Conservation (phyloP, 1,284 basidiomycete species). For the Cryptococcus sp. region DNA sequence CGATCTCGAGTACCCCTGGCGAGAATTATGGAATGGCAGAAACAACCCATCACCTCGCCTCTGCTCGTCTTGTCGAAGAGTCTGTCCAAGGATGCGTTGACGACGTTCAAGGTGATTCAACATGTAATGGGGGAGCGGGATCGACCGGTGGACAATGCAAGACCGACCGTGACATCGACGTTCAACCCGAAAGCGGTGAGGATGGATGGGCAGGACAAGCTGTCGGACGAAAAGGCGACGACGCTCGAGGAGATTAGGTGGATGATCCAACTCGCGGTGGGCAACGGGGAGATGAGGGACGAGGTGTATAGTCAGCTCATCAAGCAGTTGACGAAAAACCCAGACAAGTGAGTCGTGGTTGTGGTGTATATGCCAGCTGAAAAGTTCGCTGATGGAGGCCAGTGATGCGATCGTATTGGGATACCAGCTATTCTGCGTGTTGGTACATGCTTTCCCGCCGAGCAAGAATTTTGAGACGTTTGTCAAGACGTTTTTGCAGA, state of each 20-base stretch:
- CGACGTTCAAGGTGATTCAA: constrained; percentile 80
- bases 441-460: constrained; percentile 79
- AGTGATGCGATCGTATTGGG: constrained; percentile 80
- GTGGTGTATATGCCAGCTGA: neutral
- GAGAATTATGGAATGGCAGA: constrained; percentile 86
- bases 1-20: constrained; percentile 65
- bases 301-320: constrained; percentile 87
- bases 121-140: constrained; percentile 87
- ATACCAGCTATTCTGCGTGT: constrained; percentile 83
- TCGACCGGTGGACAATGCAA: constrained; percentile 44
- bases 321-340: constrained; percentile 81
- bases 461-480: constrained; percentile 84
- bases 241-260: constrained; percentile 79
- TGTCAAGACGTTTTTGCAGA: constrained; percentile 68
- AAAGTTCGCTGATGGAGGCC: neutral
- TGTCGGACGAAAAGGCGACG: constrained; percentile 28
- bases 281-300: constrained; percentile 74
- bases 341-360: constrained; percentile 67
- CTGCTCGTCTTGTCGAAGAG: constrained; percentile 1
- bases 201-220: constrained; percentile 4
- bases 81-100: constrained; percentile 77
- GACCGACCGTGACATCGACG: constrained; percentile 6
- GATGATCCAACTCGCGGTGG: constrained; percentile 70
- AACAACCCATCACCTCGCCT: constrained; percentile 36
- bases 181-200: constrained; percentile 5